Evolutionary conservation across 2,329 filamentous ascomycete species (phyloP).

Genomic region (Tetracladium maxilliforme): DNA sequence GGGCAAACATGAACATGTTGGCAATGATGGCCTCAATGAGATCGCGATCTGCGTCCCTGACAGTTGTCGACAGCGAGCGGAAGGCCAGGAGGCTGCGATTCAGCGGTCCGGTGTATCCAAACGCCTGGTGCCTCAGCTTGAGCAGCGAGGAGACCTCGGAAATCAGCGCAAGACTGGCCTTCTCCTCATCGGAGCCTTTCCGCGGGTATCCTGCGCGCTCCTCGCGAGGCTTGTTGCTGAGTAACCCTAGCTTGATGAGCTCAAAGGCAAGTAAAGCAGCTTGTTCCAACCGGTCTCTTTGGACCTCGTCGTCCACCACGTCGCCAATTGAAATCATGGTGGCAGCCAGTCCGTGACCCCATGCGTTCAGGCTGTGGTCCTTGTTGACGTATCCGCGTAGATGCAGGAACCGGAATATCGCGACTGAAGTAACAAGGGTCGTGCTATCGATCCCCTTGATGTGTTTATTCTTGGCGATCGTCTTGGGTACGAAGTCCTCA

Average conservation of each 20-base stretch:
- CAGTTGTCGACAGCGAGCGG: conserved; percentile 66
- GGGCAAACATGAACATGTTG: conserved; percentile 67
- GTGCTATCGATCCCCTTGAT: conserved; percentile 56
- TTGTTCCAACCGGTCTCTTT: conserved; percentile 47
- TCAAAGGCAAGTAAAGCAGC: conserved; percentile 74
- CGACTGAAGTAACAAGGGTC: conserved; percentile 50
- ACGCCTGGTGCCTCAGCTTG: conserved; percentile 66
- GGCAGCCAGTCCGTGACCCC: conserved; percentile 67
- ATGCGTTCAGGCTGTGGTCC: conserved; percentile 64
- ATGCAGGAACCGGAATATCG: conserved; percentile 80
- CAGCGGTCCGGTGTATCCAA: conserved; percentile 87
- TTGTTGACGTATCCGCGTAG: conserved; percentile 73
- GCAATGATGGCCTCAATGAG: conserved; percentile 71
- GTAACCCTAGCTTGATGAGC: conserved; percentile 61
- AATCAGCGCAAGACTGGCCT: conserved; percentile 64
- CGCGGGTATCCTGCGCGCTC: conserved; percentile 40
- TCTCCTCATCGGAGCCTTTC: conserved; percentile 54
- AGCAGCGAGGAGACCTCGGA: conserved; percentile 76
- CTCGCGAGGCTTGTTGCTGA: conserved; percentile 51
- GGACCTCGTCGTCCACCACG: conserved; percentile 27
- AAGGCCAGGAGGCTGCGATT: conserved; percentile 82
- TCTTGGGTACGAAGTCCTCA: conserved; percentile 52
- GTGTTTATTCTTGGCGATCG: conserved; percentile 27
- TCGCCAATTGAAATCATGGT: conserved; percentile 50
- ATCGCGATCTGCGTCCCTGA: conserved; percentile 68